Base-by-base conservation (phyloP, 140 eudicot genomes). In the Senecio squalidus region DNA sequence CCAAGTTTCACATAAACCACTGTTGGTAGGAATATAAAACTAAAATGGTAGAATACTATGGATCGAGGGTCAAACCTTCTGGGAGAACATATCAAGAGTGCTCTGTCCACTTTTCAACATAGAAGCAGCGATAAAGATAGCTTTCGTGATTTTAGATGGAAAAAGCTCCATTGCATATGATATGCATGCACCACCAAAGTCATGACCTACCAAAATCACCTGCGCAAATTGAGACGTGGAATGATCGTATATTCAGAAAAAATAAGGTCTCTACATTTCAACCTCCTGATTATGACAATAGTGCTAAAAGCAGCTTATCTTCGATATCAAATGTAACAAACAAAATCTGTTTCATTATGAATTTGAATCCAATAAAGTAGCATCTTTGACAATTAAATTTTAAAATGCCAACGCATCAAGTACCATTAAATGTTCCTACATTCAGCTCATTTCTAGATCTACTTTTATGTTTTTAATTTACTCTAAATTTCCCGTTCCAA, bases 201-300 rank as follows among this genome's bases (percentile, higher is more conserved):
- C 98, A 68, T 91, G 98, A 50, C 96, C 98, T 45, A 87, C 96
- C 80, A 91, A 70, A 69, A 91, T 87, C 65, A 91, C 96, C 98
- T 91, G 84, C 79, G 62, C n/a, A 14, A 33, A 63, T 44, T 27
- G 29, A 27, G 6, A 28, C 9, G 9, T 9, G 20, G 24, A 18
- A 46, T 27, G 34, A 45, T 36, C 29, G 34, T 23, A 11, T 9
- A 36, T 16, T 46, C 40, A 15, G 21, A 26, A 49, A 26, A 9
- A 49, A 11, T 28, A 23, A 45, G 20, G 14, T 18, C 25, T 45
- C 51, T 48, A 46, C 29, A 34, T 36, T 31, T 23, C 27, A 56
- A 24, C 21, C 21, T 29, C 55, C 28, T 14, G 49, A n/a, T 33
- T 55, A 15, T 50, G 39, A 58, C 22, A 47, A 25, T 18, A 28